Percentiles rank a stretch among this genome's conserved stretches.
Conservation (phyloP, 352 stramenopile genomes). For the Ophiocytium majus region DNA sequence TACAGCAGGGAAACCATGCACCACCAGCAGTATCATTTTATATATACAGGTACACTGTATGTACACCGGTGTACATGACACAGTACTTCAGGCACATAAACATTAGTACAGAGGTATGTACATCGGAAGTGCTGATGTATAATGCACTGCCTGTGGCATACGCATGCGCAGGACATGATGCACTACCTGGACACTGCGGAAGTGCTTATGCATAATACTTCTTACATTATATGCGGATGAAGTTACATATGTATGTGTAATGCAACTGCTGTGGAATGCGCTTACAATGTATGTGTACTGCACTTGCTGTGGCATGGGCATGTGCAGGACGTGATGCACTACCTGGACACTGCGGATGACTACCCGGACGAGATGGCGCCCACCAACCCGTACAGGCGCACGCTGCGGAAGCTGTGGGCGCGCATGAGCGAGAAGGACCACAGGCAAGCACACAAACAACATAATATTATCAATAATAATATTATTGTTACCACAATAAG, state of each 20-base stretch:
- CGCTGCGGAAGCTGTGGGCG: conserved; percentile 53
- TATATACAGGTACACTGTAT: too few species aligned
- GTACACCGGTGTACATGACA: too few species aligned
- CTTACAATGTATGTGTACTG: not conserved
- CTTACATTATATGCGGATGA: not conserved
- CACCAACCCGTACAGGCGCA: conserved; percentile 54
- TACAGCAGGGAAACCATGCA: too few species aligned
- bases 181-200: conserved; percentile 34
- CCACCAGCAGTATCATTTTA: too few species aligned
- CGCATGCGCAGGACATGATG: conserved; percentile 34
- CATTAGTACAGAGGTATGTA: too few species aligned
- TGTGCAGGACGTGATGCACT: conserved; percentile 33
- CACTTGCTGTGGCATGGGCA: not conserved
- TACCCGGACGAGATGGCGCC: conserved; percentile 46
- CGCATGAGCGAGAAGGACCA: conserved; percentile 54
- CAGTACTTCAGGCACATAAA: too few species aligned
- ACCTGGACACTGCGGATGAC: conserved; percentile 36
- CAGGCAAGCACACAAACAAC: conserved; percentile 7
- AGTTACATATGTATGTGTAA: not conserved
- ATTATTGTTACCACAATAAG: too few species aligned
- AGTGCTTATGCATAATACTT: conserved; percentile 9
- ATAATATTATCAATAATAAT: not conserved
- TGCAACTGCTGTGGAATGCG: not conserved
- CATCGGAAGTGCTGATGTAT: too few species aligned
- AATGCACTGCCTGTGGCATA: too few species aligned